Conservation (phyloP, 768 basidiomycete species). For the Leucocoprinus birnbaumii region DNA sequence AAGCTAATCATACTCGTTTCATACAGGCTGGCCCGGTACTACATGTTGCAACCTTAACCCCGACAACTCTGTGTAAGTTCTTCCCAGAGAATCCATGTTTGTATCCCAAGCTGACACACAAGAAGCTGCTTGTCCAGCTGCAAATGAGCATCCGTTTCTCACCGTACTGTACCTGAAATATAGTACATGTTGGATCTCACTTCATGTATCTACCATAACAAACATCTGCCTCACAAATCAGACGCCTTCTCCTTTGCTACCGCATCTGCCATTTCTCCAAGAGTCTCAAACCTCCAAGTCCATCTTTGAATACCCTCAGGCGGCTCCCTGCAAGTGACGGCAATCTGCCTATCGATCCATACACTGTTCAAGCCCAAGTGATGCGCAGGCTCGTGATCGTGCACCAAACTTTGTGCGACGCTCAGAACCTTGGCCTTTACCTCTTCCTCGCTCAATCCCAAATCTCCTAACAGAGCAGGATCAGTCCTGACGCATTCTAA, state of each 20-base stretch:
- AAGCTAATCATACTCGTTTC: background rate
- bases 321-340: constrained; percentile 40
- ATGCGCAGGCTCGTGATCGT: constrained; percentile 65
- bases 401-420: constrained; percentile 64
- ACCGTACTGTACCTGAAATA: background rate
- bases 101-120: background rate
- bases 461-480: constrained; percentile 33
- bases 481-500: constrained; percentile 42
- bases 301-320: constrained; percentile 32
- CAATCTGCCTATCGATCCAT: constrained; percentile 62
- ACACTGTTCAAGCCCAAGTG: constrained; percentile 53
- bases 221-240: background rate
- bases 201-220: too few relatives aligned
- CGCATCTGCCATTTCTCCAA: constrained; percentile 59
- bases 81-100: background rate
- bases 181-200: background rate
- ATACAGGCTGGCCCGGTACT: constrained; percentile 19
- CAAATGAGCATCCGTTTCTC: background rate
- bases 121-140: background rate
- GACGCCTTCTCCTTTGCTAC: constrained; percentile 38
- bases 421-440: constrained; percentile 51
- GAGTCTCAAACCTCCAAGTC: constrained; percentile 54
- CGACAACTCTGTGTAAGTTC: constrained; percentile 18
- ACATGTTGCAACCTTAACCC: constrained; percentile 21
- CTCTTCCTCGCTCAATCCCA: constrained; percentile 20